Conservation (phyloP, 176 grass and related monocot genomes). For the Coix lacrymajobi region DNA sequence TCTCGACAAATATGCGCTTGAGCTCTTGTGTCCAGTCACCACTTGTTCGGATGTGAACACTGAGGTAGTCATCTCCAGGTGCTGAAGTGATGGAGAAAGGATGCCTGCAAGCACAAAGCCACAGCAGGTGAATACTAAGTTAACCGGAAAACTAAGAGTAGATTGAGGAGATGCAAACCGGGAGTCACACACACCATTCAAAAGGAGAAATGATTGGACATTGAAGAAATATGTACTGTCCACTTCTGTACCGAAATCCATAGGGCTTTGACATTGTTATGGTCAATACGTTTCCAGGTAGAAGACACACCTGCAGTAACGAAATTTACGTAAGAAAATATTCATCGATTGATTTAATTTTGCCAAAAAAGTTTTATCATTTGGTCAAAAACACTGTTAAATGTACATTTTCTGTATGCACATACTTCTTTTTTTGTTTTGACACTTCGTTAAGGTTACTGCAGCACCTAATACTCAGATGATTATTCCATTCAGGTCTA, state of each 20-base stretch:
- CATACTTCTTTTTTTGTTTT: neutral
- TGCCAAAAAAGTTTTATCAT: neutral
- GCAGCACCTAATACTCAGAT: neutral
- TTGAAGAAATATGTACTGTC: slow-evolving; percentile 98
- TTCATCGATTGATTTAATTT: neutral
- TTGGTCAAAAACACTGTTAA: neutral
- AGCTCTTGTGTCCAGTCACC: slow-evolving; percentile 99
- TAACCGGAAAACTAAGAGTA: neutral
- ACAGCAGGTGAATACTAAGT: slow-evolving; percentile 9
- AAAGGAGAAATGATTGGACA: slow-evolving; percentile 91
- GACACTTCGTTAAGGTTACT: neutral
- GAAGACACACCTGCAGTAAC: slow-evolving; percentile 62
- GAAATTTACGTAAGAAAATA: slow-evolving; percentile 19
- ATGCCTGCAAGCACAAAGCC: slow-evolving; percentile 53
- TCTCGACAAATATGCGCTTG: slow-evolving; percentile 83
- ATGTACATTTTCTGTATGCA: neutral
- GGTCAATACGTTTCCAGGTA: slow-evolving; percentile 91
- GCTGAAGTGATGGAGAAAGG: slow-evolving; percentile 99
- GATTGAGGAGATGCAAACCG: neutral
- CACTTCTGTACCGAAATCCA: slow-evolving; percentile 96
- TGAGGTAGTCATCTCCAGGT: slow-evolving; percentile 89
- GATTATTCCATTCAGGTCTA: neutral
- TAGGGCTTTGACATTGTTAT: slow-evolving; percentile 98
- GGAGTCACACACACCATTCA: slow-evolving; percentile 59
- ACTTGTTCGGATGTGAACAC: slow-evolving; percentile 87